Base-by-base conservation (phyloP, 495 filamentous ascomycete genomes). In the Neurospora sp. region DNA sequence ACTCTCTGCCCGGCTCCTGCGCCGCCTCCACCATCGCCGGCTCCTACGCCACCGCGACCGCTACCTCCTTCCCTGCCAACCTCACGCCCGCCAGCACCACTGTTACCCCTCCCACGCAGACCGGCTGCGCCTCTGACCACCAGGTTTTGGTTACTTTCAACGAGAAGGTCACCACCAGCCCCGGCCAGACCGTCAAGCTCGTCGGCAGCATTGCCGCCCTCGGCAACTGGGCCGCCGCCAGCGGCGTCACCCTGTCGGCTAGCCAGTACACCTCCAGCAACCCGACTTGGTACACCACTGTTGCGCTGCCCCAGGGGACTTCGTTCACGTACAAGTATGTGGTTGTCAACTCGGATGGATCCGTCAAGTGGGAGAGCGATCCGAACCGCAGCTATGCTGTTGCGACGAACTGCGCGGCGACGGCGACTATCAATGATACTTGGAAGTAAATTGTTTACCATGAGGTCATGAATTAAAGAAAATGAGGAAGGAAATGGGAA, bases 291-390 rank as follows among this genome's bases (percentile, higher is more conserved):
- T 85, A 72, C 62, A 86, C 79, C 1, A 86, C 86, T 0, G 74
- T 91, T 5, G 79, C 77, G 3, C 75, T 92, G 3, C 78, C 85
- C 0, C 85, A 85, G 0, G 89, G 90, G 1, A 80, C 82, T 59
- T 77, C 74, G 8, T 83, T 93, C 39, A 74, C 90, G 79, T 93
- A 93, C 77, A 93, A 93, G 82, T 94, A 88, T 76, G 88, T 93
- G 73, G 85, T 86, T 9, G 82, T 90, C 41, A 81, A 84, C 69
- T 78, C 81, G 4, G 85, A 89, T 77, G 87, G 89, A 5, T 78
- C 79, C 2, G 82, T 91, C 1, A 80, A 75, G 23, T 92, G 90
- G 91, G 90, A 92, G 80, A 82, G 84, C 39, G 89, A 90, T 77
- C 86, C 89, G 0, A 92, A 94, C 76, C 85, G 86, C 59, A 81